These are phyloP conservation scores for Rhododendron mucronatum DNA, from an alignment of 148 eudicot genomes.

Conservation along the genomic window DNA sequence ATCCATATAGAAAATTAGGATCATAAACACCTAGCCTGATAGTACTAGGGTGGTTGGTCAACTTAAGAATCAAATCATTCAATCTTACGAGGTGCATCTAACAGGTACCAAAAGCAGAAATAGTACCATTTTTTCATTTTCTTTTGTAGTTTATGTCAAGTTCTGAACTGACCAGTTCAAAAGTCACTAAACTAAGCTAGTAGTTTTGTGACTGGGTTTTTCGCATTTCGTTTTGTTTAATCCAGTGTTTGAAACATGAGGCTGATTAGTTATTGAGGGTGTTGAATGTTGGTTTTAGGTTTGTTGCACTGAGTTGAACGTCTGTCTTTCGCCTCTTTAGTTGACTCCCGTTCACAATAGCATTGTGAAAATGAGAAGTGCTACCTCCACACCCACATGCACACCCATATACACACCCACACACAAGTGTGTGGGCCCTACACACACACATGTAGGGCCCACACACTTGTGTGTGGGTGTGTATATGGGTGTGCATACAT, in stretches of 20 bases:
- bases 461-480: too few species aligned
- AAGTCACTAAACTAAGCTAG: neutral
- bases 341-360: neutral
- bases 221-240: neutral
- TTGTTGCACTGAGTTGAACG: neutral
- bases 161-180: neutral
- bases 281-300: slow-evolving; percentile 8
- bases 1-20: neutral
- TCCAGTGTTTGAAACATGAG: neutral
- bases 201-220: neutral
- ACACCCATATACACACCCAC: too few species aligned
- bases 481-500: too few species aligned
- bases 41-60: neutral
- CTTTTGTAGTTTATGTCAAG: neutral
- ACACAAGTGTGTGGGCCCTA: too few species aligned
- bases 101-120: neutral
- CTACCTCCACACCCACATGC: too few species aligned
- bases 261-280: neutral
- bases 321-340: neutral
- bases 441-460: too few species aligned
- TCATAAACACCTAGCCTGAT: neutral
- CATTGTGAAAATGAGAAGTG: neutral
- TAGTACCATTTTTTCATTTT: neutral
- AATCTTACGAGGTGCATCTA: neutral
- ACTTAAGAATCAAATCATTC: neutral